These are phyloP conservation scores for Rhizoclosmatium globosum DNA, from an alignment of 192 early-diverging fungal species.

Conservation along the genomic window DNA sequence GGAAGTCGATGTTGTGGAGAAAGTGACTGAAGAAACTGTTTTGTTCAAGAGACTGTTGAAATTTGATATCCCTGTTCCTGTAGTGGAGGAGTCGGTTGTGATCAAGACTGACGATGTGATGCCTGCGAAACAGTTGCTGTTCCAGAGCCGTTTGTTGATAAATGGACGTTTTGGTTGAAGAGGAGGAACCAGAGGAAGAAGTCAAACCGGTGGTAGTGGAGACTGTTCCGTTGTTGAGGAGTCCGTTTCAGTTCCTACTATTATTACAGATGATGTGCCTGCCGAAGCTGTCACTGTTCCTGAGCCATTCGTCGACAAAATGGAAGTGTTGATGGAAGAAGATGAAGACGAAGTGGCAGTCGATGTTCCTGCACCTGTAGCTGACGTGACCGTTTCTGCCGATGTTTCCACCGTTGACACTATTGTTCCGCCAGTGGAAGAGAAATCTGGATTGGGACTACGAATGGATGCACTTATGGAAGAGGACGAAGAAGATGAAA, in stretches of 20 bases:
- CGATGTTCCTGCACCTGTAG: neutral
- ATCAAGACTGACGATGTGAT: neutral
- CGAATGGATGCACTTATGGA: neutral
- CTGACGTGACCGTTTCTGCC: neutral
- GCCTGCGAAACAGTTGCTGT: neutral
- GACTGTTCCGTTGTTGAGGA: neutral
- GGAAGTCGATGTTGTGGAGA: neutral
- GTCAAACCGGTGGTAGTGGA: neutral
- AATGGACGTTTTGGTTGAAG: neutral
- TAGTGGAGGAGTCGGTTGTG: slow-evolving; percentile 3
- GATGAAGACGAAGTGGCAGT: neutral
- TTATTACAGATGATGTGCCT: neutral
- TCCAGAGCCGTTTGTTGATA: neutral
- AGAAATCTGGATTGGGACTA: neutral
- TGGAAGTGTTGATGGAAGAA: slow-evolving; percentile 15
- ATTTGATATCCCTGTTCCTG: neutral
- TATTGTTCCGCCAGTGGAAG: neutral
- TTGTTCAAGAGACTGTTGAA: slow-evolving; percentile 1
- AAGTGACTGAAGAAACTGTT: neutral
- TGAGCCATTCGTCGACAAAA: neutral
- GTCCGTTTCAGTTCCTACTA: too few species aligned
- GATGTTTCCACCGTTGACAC: neutral
- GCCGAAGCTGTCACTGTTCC: neutral
- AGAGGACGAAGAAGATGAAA: slow-evolving; percentile 22
- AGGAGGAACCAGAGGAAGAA: neutral